Evolutionary conservation across 129 eudicot genomes (phyloP), one percentile per base, ranked within the genome.

Genomic region (Tanacetum coccineum): DNA sequence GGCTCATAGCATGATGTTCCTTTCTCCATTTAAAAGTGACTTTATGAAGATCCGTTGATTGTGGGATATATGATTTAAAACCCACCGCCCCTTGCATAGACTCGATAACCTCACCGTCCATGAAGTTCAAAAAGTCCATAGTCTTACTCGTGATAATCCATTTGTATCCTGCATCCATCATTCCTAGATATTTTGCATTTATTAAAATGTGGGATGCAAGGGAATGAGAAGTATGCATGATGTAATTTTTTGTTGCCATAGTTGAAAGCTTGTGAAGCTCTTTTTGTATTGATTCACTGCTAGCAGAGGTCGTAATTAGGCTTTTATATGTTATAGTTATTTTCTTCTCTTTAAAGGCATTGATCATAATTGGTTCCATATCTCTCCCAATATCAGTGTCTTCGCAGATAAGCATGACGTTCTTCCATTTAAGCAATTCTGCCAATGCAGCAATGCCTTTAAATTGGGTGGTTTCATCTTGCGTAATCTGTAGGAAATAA

Each of bases 131-230:
- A 20, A 67, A 51, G 53, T 81, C 59, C 68, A 62, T 55, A 5
- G 42, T 74, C 14, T 72, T 70, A 62, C 64, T 39, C 6, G 87
- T 86, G 11, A 79, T 39, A 12, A 89, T 83, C 96, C 92, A 85
- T 46, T 75, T 81, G 74, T 78, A 85, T n/a, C 81, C 85, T 6
- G 56, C 68, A 66, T 51, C 76, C 87, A 83, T 75, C 87, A 85
- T 76, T 49, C 81, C 83, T 14, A 80, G 45, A 39, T 30, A 11
- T 14, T 68, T 74, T 7, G 84, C 87, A 10, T 39, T 70, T 14
- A 21, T 0, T 12, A 84, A 64, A 53, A 82, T 2, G 13, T 40
- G 50, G 39, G 83, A 74, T 30, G 80, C 73, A n/a, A 82, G 71
- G 8, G 74, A 66, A 65, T 73, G 76, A 3, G 81, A 60, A 69